Percentiles rank a stretch among this genome's conserved stretches.
phyloP scores from a whole-genome alignment of 352 stramenopile species.

The Pythium brassicae region DNA sequence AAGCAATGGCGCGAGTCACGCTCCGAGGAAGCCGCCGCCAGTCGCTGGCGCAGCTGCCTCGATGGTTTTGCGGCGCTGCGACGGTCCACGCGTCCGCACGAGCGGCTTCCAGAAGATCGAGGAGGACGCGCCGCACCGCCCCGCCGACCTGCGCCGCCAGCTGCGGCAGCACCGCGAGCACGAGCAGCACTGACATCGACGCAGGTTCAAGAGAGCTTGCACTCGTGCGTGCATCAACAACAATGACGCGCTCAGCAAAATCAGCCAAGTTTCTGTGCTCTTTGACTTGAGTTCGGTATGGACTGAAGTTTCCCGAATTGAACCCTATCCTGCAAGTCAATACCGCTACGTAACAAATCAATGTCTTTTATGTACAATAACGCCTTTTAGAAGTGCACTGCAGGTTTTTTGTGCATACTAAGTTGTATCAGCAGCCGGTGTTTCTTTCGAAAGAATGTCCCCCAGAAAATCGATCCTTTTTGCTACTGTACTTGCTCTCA shows the following conservation, averaged over 20 bases:
- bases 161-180: slow-evolving; percentile 12
- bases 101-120: slow-evolving; percentile 81
- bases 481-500: neutral
- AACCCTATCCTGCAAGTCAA: neutral
- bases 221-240: neutral
- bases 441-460: too few relatives aligned
- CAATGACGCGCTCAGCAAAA: too few relatives aligned
- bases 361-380: too few relatives aligned
- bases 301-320: slow-evolving; percentile 8
- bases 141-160: slow-evolving; percentile 23
- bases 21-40: neutral
- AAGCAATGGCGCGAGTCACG: too few relatives aligned
- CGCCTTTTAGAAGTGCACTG: too few relatives aligned
- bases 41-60: too few relatives aligned
- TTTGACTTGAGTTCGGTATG: slow-evolving; percentile 1
- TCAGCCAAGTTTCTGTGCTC: neutral
- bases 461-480: too few relatives aligned
- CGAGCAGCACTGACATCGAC: slow-evolving; percentile 1
- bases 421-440: too few relatives aligned
- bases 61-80: slow-evolving; percentile 45
- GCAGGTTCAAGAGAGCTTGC: too few relatives aligned
- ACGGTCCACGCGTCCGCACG: slow-evolving; percentile 60
- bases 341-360: slow-evolving; percentile 3
- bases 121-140: slow-evolving; percentile 39
- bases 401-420: neutral